These are phyloP conservation scores for Chytriomyces sp. DNA, from an alignment of 192 early-diverging fungal species.

Conservation along the genomic window DNA sequence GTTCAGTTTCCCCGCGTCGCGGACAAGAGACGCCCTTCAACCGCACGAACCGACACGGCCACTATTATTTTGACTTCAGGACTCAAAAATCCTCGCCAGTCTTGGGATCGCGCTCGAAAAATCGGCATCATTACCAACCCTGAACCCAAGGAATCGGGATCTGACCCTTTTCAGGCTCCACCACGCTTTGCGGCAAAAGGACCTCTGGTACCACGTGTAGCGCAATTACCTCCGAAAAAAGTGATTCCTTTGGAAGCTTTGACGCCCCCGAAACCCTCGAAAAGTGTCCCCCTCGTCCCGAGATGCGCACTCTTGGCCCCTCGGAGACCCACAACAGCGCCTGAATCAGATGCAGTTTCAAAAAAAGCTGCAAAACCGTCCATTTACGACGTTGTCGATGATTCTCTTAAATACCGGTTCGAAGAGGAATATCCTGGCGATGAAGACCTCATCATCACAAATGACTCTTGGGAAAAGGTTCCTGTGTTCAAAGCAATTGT, in stretches of 20 bases:
- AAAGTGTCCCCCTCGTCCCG: slow-evolving; percentile 2
- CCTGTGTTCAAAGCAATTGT: background rate
- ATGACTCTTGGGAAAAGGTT: slow-evolving; percentile 19
- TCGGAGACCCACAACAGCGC: background rate
- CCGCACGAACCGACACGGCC: slow-evolving; percentile 1
- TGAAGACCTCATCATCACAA: slow-evolving; percentile 25
- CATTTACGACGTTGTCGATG: background rate
- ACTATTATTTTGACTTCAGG: background rate
- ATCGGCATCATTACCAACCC: background rate
- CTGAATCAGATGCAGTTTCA: background rate
- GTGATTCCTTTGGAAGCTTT: slow-evolving; percentile 8
- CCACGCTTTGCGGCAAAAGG: background rate
- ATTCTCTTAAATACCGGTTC: background rate
- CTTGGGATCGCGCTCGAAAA: background rate
- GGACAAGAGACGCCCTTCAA: background rate
- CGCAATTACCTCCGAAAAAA: slow-evolving; percentile 14
- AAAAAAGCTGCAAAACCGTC: slow-evolving; percentile 1
- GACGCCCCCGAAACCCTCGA: background rate
- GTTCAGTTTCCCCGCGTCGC: slow-evolving; percentile 19
- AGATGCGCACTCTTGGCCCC: background rate
- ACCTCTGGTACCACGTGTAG: slow-evolving; percentile 27
- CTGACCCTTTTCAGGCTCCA: background rate
- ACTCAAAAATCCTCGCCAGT: slow-evolving; percentile 11
- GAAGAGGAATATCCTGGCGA: slow-evolving; percentile 28
- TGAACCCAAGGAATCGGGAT: background rate